A percentile compares a stretch with the other conserved stretches of the same genome.
These are phyloP conservation scores for Chlamydomonas sp. DNA, from an alignment of 139 green algal species.

Conservation along the genomic window DNA sequence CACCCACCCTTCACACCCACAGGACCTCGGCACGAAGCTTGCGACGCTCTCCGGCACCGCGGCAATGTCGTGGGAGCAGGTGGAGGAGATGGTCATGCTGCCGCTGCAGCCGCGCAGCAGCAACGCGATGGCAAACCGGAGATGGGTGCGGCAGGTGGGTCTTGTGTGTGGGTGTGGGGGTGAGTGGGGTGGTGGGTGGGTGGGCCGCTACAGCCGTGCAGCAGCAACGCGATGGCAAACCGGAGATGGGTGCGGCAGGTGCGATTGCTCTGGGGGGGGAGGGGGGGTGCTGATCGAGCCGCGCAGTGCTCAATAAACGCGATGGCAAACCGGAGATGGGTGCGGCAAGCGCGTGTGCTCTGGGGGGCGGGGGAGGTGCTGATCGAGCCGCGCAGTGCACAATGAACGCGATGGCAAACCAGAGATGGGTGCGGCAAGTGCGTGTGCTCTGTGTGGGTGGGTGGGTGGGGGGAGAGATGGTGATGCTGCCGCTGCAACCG, in stretches of 20 bases:
- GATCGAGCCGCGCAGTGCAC: conserved; percentile 39
- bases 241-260: conserved; percentile 50
- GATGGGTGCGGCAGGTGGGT: conserved; percentile 52
- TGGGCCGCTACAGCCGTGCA: conserved; percentile 41
- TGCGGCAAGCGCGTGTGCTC: no score
- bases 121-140: conserved; percentile 16
- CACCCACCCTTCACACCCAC: no score
- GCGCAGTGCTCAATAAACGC: conserved; percentile 24
- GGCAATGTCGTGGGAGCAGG: conserved; percentile 48
- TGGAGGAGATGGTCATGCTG: conserved; percentile 56
- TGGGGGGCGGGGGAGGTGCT: conserved; percentile 56
- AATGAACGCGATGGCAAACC: conserved; percentile 8
- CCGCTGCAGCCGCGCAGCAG: conserved; percentile 39
- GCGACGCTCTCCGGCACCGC: conserved; percentile 27
- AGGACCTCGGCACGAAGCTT: no score
- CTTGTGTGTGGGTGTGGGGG: no score
- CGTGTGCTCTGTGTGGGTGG: no score
- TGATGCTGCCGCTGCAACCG: no score
- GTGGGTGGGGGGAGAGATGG: no score
- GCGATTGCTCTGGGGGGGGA: no score
- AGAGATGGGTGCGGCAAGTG: conserved; percentile 50
- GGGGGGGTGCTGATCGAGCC: conserved; percentile 46
- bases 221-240: conserved; percentile 6
- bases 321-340: conserved; percentile 38
- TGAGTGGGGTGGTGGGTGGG: conserved; percentile 53